Evolutionary conservation across 2,329 filamentous ascomycete genomes (phyloP), one percentile per base, ranked within the genome.

Genomic region (Aspergillus texensis): DNA sequence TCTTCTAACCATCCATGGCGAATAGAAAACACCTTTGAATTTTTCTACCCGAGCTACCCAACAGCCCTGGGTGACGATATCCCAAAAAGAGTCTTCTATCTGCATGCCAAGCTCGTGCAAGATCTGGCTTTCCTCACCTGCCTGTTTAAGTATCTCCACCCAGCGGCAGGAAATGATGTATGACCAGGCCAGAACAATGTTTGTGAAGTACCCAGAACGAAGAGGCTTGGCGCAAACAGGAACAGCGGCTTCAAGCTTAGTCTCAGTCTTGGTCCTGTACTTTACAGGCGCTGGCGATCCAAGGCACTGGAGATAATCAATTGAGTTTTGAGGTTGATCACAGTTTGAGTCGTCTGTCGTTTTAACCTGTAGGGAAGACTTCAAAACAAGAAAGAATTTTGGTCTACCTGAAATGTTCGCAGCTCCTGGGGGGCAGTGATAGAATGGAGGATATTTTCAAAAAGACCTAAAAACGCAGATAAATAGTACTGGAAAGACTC

Each of bases 121-220:
- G n/a, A 67, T 46, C n/a, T 21, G 34, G n/a, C 55, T 60, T 2
- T 65, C 41, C 60, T 64, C n/a, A 1, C 67, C 68, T 21, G 64
- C 67, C 4, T 14, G 57, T 26, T 67, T 64, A 30, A 68, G 57
- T 45, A 68, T 67, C 28, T 70, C 67, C 34, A 68, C 62, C 68
- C 67, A 69, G n/a, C 68, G 68, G 26, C 62, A 65, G 36, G 67
- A 70, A 28, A 70, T 57, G 3, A 70, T 68, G n/a, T 70, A 69
- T 6, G 63, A 69, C 67, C 68, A 69, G 32, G 68, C 67, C 19
- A 67, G 26, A 45, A 57, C 50, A 28, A 68, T 66, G 14, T 34
- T 67, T 8, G 53, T 66, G 8, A 60, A 60, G 43, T 65, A 63
- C 1, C 64, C 54, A 19, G 57, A 41, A 34, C 45, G 43, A 36